Percentiles rank a stretch among this genome's conserved stretches.
phyloP scores from a whole-genome alignment of 106 monocot genomes.

The Apostasia ramifera region DNA sequence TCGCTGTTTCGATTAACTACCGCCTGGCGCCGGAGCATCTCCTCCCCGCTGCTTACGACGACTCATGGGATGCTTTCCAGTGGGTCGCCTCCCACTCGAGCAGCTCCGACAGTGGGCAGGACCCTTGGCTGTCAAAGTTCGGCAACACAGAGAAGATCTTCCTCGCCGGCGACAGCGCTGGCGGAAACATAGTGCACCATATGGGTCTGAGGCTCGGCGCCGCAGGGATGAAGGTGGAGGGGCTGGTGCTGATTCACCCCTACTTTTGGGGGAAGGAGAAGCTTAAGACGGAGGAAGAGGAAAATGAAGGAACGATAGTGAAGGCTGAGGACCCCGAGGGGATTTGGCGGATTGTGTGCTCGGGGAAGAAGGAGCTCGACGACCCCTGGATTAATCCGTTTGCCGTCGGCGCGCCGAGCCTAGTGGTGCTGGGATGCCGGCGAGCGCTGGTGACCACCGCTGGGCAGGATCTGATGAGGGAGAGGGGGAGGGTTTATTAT shows the following conservation, averaged over 20 bases:
- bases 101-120: background rate
- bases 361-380: background rate
- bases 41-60: slow-evolving; percentile 28
- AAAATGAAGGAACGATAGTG: background rate
- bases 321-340: background rate
- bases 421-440: background rate
- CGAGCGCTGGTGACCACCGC: background rate
- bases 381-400: background rate
- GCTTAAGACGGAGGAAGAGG: background rate
- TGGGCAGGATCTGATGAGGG: background rate
- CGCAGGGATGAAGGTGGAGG: background rate
- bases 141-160: slow-evolving; percentile 5
- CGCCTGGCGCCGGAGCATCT: slow-evolving; percentile 39
- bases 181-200: slow-evolving; percentile 43
- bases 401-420: background rate
- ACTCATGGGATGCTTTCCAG: slow-evolving; percentile 32
- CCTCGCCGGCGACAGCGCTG: slow-evolving; percentile 43
- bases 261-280: background rate
- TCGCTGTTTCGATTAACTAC: slow-evolving; percentile 29
- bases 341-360: background rate
- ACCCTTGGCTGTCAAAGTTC: slow-evolving; percentile 1
- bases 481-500: background rate
- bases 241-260: background rate
- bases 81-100: slow-evolving; percentile 8
- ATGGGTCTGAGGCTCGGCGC: slow-evolving; percentile 9